These are phyloP conservation scores for Priceomyces fermenticarens DNA, from an alignment of 805 yeast genomes.

Conservation along the genomic window DNA sequence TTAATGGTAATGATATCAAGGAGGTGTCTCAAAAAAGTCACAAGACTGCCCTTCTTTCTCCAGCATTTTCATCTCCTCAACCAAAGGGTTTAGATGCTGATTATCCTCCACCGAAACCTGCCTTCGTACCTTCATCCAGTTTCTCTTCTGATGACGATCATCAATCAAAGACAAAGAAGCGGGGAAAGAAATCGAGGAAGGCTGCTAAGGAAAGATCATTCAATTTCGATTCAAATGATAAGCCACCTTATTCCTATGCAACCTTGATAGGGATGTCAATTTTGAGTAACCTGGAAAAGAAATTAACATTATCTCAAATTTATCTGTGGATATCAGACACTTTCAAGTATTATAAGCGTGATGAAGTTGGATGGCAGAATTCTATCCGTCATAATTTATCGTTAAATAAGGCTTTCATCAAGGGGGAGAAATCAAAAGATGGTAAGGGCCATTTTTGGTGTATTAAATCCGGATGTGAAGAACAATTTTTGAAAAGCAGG, in stretches of 20 bases:
- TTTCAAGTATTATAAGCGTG: conserved; percentile 75
- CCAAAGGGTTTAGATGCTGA: conserved; percentile 9
- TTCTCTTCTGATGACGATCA: conserved; percentile 10
- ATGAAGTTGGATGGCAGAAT: conserved; percentile 96
- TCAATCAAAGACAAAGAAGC: conserved; percentile 33
- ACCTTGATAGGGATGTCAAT: conserved; percentile 91
- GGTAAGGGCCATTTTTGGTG: conserved; percentile 95
- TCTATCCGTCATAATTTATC: conserved; percentile 93
- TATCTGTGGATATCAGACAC: conserved; percentile 90
- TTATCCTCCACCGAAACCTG: conserved; percentile 12
- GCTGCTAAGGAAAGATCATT: conserved; percentile 32
- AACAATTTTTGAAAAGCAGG: conserved; percentile 69
- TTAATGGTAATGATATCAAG: conserved; percentile 4
- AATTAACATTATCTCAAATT: conserved; percentile 57
- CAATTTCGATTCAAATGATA: conserved; percentile 53
- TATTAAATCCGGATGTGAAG: conserved; percentile 78
- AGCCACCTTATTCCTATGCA: conserved; percentile 95
- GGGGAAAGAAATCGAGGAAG: conserved; percentile 25
- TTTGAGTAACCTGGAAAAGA: conserved; percentile 61
- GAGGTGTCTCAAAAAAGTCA: conserved; percentile 5
- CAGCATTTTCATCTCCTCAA: conserved; percentile 51
- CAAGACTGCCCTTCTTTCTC: conserved; percentile 27
- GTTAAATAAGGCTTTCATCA: conserved; percentile 86
- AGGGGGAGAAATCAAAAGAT: conserved; percentile 86
- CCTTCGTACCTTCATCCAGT: conserved; percentile 13